phyloP scores from a whole-genome alignment of 441 rosid species.

The Gossypium schwendimanii region DNA sequence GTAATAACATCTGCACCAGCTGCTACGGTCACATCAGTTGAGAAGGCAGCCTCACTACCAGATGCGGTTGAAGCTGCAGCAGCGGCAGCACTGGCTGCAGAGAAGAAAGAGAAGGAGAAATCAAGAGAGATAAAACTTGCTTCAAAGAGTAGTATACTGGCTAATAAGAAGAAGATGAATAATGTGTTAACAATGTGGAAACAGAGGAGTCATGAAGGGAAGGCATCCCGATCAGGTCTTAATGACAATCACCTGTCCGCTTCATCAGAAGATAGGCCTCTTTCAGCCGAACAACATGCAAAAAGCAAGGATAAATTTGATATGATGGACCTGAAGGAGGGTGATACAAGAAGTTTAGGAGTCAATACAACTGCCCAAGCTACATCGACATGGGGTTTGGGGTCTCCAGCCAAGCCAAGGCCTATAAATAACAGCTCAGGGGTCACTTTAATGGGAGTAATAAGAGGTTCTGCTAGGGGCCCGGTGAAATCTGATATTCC shows the following conservation, averaged over 20 bases:
- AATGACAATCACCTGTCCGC: conserved; percentile 43
- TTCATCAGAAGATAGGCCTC: conserved; percentile 43
- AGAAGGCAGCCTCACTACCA: conserved; percentile 71
- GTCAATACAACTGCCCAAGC: conserved; percentile 23
- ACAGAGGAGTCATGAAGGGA: conserved; percentile 89
- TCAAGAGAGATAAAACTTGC: conserved; percentile 83
- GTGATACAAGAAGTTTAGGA: conserved; percentile 28
- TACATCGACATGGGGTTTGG: conserved; percentile 30
- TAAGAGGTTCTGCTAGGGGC: conserved; percentile 67
- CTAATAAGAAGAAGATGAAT: conserved; percentile 91
- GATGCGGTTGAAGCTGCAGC: conserved; percentile 99
- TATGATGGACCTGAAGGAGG: conserved; percentile 33
- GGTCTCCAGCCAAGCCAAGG: conserved; percentile 42
- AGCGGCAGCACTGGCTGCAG: conserved; percentile 87
- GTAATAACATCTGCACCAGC: conserved; percentile 85
- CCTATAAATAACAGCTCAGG: conserved; percentile 62
- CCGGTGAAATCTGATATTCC: conserved; percentile 35
- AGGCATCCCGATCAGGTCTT: conserved; percentile 51
- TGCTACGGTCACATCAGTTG: conserved; percentile 49
- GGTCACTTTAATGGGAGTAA: conserved; percentile 76
- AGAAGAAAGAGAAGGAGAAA: conserved; percentile 93
- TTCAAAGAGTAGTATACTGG: conserved; percentile 80
- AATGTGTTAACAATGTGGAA: conserved; percentile 89
- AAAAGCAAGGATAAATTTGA: conserved; percentile 55
- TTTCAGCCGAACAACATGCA: conserved; percentile 31